Evolutionary conservation across 1,139 yeast genomes (phyloP), one percentile per base, ranked within the genome.

Genomic region (Pichia sp.): DNA sequence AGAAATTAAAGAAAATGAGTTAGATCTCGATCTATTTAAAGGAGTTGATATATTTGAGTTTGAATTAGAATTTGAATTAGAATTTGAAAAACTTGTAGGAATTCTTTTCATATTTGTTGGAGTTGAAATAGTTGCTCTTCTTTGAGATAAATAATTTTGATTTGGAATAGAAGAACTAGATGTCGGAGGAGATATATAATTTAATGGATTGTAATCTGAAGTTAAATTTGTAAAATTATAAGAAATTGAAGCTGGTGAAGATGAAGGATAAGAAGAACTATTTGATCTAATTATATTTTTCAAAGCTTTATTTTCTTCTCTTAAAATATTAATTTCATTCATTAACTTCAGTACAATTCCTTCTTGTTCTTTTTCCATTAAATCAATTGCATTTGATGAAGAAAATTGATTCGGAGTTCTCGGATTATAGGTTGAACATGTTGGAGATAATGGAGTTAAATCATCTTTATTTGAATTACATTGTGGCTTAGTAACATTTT

Each of bases 281-380:
- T 18, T 18, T 18, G 18, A 40, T 18, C 54, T 45, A 26, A 51
- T 33, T n/a, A 26, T n/a, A 27, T 32, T 39, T 47, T 56, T 68
- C 44, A 73, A 62, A 6, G 52, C 50, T 43, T 62, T 69, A 56
- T 79, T 80, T 52, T 81, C 86, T 36, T 74, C 77, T 54, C 73
- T 76, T 51, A 81, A 65, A 8, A 53, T 53, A 29, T 72, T 73
- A 38, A 81, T 79, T 56, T 81, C 85, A 55, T 72, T 72, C 75
- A 79, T 73, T 39, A 81, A 63, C 57, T 73, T 76, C 53, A 80
- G 64, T 7, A 80, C 86, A 36, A 80, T 77, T 3, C 82, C 83
- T 57, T 81, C 87, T 59, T 81, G 86, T 59, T 81, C 86, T 50
- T 79, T 72, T 59, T 81, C 87, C 85, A 81, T 79, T 49, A 75